phyloP scores from a whole-genome alignment of 768 basidiomycete genomes.

The Fomitopsis pulvina region DNA sequence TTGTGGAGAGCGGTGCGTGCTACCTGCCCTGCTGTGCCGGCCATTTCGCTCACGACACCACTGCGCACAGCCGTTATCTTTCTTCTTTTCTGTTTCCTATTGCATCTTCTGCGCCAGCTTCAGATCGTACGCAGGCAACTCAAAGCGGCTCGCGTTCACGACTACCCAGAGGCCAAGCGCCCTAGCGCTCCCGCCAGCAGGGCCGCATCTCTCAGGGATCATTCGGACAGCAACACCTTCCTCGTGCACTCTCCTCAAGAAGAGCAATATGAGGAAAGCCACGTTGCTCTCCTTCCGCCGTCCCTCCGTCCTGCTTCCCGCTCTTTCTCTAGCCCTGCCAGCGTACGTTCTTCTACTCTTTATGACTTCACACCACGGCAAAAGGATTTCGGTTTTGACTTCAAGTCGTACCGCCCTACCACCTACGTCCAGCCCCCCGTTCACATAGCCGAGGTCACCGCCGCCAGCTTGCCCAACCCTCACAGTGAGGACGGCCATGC shows the following conservation, averaged over 20 bases:
- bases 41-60: not conserved
- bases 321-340: conserved; percentile 1
- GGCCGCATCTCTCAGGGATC: too few species aligned
- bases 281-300: not conserved
- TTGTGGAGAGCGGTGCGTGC: not conserved
- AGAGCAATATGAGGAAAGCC: not conserved
- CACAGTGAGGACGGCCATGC: conserved; percentile 3
- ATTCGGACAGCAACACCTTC: not conserved
- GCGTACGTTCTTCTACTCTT: conserved; percentile 2
- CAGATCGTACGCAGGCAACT: not conserved
- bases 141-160: not conserved
- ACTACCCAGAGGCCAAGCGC: not conserved
- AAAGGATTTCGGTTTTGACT: not conserved
- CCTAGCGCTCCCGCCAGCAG: not conserved
- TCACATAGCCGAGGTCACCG: not conserved
- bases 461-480: not conserved
- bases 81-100: not conserved
- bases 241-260: not conserved
- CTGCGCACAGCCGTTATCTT: not conserved
- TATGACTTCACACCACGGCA: not conserved
- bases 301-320: conserved; percentile 1
- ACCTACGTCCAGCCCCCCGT: not conserved
- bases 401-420: not conserved
- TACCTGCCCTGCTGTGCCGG: not conserved
- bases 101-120: not conserved